Percentiles rank a stretch among this genome's conserved stretches.
Evolutionary conservation across 768 basidiomycete genomes (phyloP).

Genomic region (Psilocybe subaeruginosa): DNA sequence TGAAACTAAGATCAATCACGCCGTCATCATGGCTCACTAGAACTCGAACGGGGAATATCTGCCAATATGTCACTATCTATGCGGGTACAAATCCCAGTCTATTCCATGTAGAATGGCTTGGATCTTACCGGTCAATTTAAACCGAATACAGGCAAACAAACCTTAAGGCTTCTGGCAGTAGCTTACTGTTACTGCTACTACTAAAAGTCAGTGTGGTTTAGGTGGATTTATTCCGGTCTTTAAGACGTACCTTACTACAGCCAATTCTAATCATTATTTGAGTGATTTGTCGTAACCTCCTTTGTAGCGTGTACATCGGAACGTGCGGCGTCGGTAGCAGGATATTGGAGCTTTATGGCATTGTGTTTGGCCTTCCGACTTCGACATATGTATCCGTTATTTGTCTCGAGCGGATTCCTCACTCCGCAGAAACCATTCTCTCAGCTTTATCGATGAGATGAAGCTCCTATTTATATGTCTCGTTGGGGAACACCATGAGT

Average conservation of each 20-base stretch:
- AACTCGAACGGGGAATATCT: neutral
- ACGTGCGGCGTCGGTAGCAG: conserved; percentile 1
- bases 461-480: no score
- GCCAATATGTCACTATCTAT: neutral
- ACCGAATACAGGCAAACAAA: neutral
- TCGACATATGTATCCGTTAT: no score
- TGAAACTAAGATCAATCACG: neutral
- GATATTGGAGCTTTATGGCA: no score
- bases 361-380: no score
- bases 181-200: neutral
- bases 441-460: no score
- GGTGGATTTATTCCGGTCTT: conserved; percentile 5
- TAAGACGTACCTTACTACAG: conserved; percentile 5
- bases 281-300: neutral
- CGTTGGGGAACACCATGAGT: no score
- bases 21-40: neutral
- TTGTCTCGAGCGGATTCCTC: no score
- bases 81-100: neutral
- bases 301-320: conserved; percentile 2
- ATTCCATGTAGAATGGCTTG: neutral
- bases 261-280: neutral
- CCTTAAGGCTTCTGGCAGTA: neutral
- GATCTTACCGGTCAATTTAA: neutral
- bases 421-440: no score
- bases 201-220: neutral